Conservation (phyloP, 208 protist genomes). For the Plasmodiophora brassicae region DNA sequence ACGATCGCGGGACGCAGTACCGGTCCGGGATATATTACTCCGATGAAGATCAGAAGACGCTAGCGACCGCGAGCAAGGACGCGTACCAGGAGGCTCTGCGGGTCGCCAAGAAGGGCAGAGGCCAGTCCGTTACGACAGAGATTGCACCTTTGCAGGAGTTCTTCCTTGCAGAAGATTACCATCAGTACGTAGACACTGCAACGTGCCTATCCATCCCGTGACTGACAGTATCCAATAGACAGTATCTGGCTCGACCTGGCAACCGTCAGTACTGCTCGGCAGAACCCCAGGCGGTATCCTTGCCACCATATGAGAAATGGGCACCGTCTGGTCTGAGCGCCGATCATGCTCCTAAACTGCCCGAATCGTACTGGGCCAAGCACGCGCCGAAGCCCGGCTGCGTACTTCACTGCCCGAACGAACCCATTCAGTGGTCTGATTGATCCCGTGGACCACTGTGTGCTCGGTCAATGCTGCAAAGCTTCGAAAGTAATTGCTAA, state of each 20-base stretch:
- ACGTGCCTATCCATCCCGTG: not conserved
- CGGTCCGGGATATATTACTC: conserved; percentile 12
- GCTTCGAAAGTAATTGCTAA: too few species aligned
- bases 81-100: not conserved
- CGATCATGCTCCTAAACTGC: not conserved
- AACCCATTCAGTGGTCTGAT: not conserved
- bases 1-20: conserved; percentile 31
- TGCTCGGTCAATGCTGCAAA: too few species aligned
- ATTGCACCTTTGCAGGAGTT: not conserved
- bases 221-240: not conserved
- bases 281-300: not conserved
- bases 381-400: not conserved
- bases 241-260: not conserved
- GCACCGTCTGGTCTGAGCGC: not conserved
- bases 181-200: not conserved
- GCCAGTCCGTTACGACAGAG: not conserved
- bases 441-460: too few species aligned
- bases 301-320: not conserved
- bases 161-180: conserved; percentile 17
- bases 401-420: not conserved
- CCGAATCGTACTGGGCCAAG: not conserved
- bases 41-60: conserved; percentile 20
- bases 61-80: not conserved
- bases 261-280: conserved; percentile 18
- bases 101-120: not conserved